phyloP scores from a whole-genome alignment of 2,329 filamentous ascomycete genomes.

The Trichoderma sp. region DNA sequence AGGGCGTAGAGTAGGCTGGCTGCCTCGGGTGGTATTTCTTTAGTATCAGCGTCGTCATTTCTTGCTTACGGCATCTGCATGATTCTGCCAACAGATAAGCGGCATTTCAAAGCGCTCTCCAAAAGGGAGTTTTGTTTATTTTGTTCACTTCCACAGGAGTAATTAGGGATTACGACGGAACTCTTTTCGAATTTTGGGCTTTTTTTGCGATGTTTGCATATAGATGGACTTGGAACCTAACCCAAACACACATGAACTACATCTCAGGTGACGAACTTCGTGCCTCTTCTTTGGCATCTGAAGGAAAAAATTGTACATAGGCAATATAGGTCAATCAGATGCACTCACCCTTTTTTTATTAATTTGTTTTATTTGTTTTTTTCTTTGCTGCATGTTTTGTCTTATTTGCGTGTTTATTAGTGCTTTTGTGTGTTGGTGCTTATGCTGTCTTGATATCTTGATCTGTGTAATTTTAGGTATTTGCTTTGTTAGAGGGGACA shows the following conservation, averaged over 20 bases:
- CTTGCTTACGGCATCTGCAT: constrained; percentile 20
- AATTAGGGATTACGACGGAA: constrained; percentile 30
- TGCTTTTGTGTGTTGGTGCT: background rate
- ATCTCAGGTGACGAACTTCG: constrained; percentile 20
- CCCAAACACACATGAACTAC: constrained; percentile 20
- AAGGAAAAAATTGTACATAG: constrained; percentile 20
- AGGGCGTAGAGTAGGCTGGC: background rate
- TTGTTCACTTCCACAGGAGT: constrained; percentile 26
- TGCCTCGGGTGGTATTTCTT: constrained; percentile 12
- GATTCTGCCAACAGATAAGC: constrained; percentile 17
- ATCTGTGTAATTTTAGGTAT: background rate
- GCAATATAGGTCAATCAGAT: constrained; percentile 21
- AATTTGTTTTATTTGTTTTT: background rate
- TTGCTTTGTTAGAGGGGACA: background rate
- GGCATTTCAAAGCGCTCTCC: constrained; percentile 16
- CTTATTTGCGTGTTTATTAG: background rate
- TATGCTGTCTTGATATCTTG: background rate
- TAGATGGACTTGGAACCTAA: constrained; percentile 33
- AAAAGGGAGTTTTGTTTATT: constrained; percentile 18
- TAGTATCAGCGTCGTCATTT: constrained; percentile 21
- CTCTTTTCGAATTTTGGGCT: constrained; percentile 26
- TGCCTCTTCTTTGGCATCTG: constrained; percentile 8
- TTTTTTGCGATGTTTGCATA: constrained; percentile 34
- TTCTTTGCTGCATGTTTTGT: background rate
- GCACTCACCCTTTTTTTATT: constrained; percentile 14